Conservation (phyloP, 1,139 yeast genomes). For the Debaryomycetaceae sp. region DNA sequence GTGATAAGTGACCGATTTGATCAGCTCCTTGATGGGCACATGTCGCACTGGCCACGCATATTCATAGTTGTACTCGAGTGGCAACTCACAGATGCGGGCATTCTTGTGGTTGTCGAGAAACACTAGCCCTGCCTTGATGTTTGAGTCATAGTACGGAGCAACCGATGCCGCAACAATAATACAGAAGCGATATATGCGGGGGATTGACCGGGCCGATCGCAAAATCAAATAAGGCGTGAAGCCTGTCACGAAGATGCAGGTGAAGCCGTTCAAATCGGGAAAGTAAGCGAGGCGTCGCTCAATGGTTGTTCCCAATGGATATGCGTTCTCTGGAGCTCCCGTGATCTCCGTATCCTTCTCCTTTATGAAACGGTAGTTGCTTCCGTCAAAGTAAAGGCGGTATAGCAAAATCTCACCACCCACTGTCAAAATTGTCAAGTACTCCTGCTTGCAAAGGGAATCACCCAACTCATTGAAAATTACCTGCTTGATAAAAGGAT, state of each 20-base stretch:
- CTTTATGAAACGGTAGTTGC: constrained; percentile 37
- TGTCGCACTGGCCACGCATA: constrained; percentile 52
- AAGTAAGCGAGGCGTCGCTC: constrained; percentile 61
- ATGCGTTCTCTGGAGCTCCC: constrained; percentile 74
- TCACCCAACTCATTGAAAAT: constrained; percentile 62
- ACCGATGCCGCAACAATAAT: constrained; percentile 54
- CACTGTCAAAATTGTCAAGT: constrained; percentile 58
- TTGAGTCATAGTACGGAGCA: constrained; percentile 36
- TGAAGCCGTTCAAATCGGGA: constrained; percentile 45
- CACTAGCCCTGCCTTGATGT: constrained; percentile 45
- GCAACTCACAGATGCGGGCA: constrained; percentile 60
- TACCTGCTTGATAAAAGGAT: constrained; percentile 66
- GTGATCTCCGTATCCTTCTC: constrained; percentile 39
- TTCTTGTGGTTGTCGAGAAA: constrained; percentile 63
- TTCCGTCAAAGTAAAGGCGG: constrained; percentile 44
- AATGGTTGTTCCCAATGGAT: constrained; percentile 54
- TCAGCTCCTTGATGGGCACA: constrained; percentile 47
- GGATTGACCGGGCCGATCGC: constrained; percentile 53
- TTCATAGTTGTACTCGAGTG: constrained; percentile 44
- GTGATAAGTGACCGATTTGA: constrained; percentile 64
- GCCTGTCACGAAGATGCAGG: constrained; percentile 67
- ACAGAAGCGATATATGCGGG: constrained; percentile 60
- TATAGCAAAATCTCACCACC: constrained; percentile 73
- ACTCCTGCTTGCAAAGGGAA: constrained; percentile 39
- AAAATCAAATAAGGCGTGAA: constrained; percentile 58